phyloP scores from a whole-genome alignment of 2,329 filamentous ascomycete species.

The Karstenula rhodostoma region DNA sequence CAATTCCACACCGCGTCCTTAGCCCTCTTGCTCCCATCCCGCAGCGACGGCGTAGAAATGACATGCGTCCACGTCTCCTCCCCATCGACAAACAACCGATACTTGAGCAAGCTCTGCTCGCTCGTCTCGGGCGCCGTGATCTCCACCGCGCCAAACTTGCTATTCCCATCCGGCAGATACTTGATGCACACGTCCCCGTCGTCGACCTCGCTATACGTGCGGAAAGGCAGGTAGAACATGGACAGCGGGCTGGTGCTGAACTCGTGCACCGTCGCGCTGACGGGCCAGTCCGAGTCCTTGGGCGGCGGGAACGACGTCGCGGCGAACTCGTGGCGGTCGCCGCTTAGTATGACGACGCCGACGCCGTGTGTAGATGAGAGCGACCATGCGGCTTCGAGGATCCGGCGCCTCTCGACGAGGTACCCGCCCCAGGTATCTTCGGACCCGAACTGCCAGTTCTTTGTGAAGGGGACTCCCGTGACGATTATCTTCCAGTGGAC shows the following conservation, averaged over 20 bases:
- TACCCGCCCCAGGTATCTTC: conserved; percentile 96
- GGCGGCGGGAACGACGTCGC: conserved; percentile 77
- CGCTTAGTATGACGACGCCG: conserved; percentile 84
- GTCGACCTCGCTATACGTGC: conserved; percentile 83
- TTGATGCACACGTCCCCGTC: conserved; percentile 84
- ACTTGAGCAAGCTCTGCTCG: conserved; percentile 77
- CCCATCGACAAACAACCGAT: conserved; percentile 84
- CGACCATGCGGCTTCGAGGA: conserved; percentile 94
- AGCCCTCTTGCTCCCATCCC: conserved; percentile 50
- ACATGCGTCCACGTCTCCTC: conserved; percentile 75
- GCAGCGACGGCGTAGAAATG: conserved; percentile 53
- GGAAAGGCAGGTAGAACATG: conserved; percentile 90
- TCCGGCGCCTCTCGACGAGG: conserved; percentile 75
- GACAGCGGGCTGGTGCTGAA: conserved; percentile 91
- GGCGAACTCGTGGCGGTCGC: conserved; percentile 96
- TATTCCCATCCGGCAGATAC: conserved; percentile 86
- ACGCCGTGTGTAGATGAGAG: conserved; percentile 73
- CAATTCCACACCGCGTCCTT: conserved; percentile 58
- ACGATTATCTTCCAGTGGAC: conserved; percentile 94
- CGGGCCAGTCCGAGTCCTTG: conserved; percentile 65
- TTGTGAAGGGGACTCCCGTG: conserved; percentile 92
- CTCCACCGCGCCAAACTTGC: conserved; percentile 85
- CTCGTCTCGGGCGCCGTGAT: conserved; percentile 73
- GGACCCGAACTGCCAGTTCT: conserved; percentile 92
- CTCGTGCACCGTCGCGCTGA: conserved; percentile 71